A percentile compares a stretch with the other conserved stretches of the same genome.
Conservation (phyloP, 768 basidiomycete genomes). For the Pulveroboletus frians region DNA sequence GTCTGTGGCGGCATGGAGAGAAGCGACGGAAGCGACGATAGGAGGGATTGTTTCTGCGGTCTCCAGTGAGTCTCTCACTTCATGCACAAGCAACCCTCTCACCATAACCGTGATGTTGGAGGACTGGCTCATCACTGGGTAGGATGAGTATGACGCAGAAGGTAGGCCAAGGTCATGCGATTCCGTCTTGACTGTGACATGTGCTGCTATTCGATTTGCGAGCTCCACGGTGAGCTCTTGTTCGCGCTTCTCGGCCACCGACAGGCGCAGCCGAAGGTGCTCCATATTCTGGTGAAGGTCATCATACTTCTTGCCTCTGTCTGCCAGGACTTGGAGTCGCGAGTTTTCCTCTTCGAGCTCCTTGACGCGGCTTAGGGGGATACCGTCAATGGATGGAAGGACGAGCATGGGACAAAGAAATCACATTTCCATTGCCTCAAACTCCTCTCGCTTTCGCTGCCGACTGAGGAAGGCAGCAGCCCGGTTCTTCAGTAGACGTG, state of each 20-base stretch:
- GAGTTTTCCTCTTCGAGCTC: conserved; percentile 84
- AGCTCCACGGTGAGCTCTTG: conserved; percentile 61
- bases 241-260: conserved; percentile 62
- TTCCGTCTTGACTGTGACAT: conserved; percentile 52
- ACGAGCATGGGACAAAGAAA: conserved; percentile 31
- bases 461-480: conserved; percentile 89
- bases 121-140: conserved; percentile 38
- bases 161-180: conserved; percentile 47
- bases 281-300: conserved; percentile 58
- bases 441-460: conserved; percentile 89
- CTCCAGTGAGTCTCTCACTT: conserved; percentile 13
- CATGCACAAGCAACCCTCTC: conserved; percentile 9
- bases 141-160: conserved; percentile 39
- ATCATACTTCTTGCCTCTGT: conserved; percentile 36
- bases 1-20: conserved; percentile 62
- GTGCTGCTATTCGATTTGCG: conserved; percentile 34
- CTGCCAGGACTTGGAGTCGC: conserved; percentile 57
- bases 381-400: conserved; percentile 16
- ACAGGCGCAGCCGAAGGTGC: conserved; percentile 59
- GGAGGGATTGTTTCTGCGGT: conserved; percentile 54
- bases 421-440: conserved; percentile 86
- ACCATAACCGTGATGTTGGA: conserved; percentile 72
- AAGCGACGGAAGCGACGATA: conserved; percentile 72
- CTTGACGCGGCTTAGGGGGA: conserved; percentile 60
- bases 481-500: conserved; percentile 86